A percentile compares a stretch with the other conserved stretches of the same genome.
Conservation (phyloP, 2,329 filamentous ascomycete genomes). For the Venturia aucupariae region DNA sequence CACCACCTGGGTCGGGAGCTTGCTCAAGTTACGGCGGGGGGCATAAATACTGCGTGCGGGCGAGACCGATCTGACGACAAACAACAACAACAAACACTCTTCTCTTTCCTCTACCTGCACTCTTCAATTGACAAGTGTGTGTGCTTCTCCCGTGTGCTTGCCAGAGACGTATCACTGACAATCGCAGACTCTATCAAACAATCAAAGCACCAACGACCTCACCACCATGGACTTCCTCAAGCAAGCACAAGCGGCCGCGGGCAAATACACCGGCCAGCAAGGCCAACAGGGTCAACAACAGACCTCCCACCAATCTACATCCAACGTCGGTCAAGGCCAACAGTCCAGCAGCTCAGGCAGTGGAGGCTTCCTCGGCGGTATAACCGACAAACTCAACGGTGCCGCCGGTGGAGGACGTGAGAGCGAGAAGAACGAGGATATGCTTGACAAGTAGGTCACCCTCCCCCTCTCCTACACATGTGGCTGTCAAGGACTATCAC, state of each 20-base stretch:
- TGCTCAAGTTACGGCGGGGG: neutral
- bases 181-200: neutral
- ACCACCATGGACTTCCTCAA: constrained; percentile 14
- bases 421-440: constrained; percentile 74
- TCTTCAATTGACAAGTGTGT: neutral
- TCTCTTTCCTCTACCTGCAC: neutral
- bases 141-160: neutral
- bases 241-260: constrained; percentile 5
- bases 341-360: constrained; percentile 19
- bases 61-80: neutral
- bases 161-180: neutral
- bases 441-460: constrained; percentile 59
- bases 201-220: neutral
- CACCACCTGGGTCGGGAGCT: neutral
- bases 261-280: constrained; percentile 5
- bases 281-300: neutral
- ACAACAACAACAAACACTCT: neutral
- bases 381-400: constrained; percentile 62
- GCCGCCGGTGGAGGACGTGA: constrained; percentile 63
- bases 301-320: neutral
- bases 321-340: neutral
- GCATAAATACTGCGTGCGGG: neutral
- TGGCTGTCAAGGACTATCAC: too few relatives aligned
- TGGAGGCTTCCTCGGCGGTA: constrained; percentile 45
- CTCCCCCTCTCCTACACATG: neutral